phyloP scores from a whole-genome alignment of 352 stramenopile genomes.

The Pythium rishiriense region DNA sequence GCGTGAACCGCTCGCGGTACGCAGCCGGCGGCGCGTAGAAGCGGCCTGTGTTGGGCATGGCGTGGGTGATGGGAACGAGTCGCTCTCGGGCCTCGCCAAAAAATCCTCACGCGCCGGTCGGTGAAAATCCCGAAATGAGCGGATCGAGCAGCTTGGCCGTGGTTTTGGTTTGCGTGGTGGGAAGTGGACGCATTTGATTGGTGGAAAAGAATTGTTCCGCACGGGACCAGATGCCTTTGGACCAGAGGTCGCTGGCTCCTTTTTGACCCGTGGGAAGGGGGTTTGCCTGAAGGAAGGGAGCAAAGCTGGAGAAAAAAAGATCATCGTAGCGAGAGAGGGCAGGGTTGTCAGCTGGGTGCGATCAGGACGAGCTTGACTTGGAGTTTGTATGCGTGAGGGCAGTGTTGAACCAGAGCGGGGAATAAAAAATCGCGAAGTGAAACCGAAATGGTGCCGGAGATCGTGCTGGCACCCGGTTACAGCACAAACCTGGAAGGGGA shows the following conservation, averaged over 20 bases:
- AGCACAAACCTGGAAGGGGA: background rate
- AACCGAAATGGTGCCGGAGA: constrained; percentile 18
- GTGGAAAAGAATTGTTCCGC: constrained; percentile 15
- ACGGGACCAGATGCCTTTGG: constrained; percentile 2
- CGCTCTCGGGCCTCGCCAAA: background rate
- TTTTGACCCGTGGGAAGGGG: background rate
- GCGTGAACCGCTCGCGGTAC: constrained; percentile 31
- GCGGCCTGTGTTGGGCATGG: constrained; percentile 31
- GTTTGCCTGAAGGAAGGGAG: background rate
- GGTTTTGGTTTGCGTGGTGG: constrained; percentile 23
- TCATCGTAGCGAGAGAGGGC: constrained; percentile 12
- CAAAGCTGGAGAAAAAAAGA: constrained; percentile 7
- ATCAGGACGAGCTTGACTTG: constrained; percentile 2
- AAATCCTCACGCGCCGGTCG: constrained; percentile 5
- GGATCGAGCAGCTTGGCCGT: background rate
- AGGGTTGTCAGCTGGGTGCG: constrained; percentile 7
- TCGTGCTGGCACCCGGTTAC: background rate
- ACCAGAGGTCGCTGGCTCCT: background rate
- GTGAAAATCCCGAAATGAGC: constrained; percentile 32
- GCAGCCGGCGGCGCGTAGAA: constrained; percentile 20
- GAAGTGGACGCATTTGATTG: constrained; percentile 17
- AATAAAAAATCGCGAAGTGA: constrained; percentile 5
- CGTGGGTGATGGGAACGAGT: background rate
- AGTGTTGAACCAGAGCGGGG: background rate
- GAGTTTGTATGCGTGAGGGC: constrained; percentile 3